phyloP scores from a whole-genome alignment of 768 basidiomycete genomes.

The Tylopilus subfusipes region DNA sequence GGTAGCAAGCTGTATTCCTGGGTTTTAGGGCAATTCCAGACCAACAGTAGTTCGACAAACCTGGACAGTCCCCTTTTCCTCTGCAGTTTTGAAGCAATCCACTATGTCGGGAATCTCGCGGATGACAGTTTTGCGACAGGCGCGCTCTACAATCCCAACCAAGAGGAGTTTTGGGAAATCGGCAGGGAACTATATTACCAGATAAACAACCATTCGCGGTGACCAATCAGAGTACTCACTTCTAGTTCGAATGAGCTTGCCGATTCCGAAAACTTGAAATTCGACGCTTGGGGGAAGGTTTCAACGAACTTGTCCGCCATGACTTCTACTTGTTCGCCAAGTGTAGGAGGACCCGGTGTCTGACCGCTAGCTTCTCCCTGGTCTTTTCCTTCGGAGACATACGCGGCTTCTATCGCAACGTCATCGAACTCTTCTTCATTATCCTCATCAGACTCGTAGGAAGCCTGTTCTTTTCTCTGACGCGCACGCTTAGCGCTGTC shows the following conservation, averaged over 20 bases:
- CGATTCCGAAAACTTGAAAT: slow-evolving; percentile 65
- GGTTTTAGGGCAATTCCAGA: neutral
- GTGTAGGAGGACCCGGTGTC: slow-evolving; percentile 21
- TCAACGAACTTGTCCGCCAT: slow-evolving; percentile 53
- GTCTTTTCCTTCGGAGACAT: slow-evolving; percentile 47
- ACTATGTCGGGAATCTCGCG: slow-evolving; percentile 88
- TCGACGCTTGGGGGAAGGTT: slow-evolving; percentile 60
- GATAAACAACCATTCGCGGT: neutral
- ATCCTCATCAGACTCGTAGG: slow-evolving; percentile 63
- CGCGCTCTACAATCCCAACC: slow-evolving; percentile 88
- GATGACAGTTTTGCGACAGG: slow-evolving; percentile 79
- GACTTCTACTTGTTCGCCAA: slow-evolving; percentile 41
- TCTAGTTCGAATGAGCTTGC: slow-evolving; percentile 79
- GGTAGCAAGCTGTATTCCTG: slow-evolving; percentile 57
- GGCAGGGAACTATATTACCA: slow-evolving; percentile 64
- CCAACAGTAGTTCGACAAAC: slow-evolving; percentile 30
- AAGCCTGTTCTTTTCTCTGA: slow-evolving; percentile 68
- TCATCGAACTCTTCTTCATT: slow-evolving; percentile 45
- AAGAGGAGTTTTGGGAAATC: slow-evolving; percentile 91
- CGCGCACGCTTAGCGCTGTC: slow-evolving; percentile 72
- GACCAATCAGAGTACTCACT: slow-evolving; percentile 45
- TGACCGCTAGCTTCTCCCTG: slow-evolving; percentile 26
- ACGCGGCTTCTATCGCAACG: slow-evolving; percentile 59
- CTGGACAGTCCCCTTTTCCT: slow-evolving; percentile 50
- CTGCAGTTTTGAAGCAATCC: slow-evolving; percentile 68